These are phyloP conservation scores for Marasmius fiardii DNA, from an alignment of 1,284 basidiomycete species.

Conservation along the genomic window DNA sequence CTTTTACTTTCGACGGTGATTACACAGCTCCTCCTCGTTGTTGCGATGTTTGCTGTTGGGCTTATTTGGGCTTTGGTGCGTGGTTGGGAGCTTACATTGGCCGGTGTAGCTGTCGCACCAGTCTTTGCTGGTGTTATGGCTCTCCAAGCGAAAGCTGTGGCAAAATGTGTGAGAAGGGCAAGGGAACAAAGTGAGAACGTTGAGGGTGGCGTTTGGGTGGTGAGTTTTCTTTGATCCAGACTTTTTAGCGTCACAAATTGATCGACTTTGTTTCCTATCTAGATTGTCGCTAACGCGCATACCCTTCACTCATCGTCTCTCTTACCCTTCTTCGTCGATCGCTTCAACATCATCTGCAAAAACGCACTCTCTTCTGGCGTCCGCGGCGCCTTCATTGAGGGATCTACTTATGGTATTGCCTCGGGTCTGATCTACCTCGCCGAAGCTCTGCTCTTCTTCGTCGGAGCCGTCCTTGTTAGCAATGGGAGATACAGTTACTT, in stretches of 20 bases:
- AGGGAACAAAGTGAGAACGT: constrained; percentile 83
- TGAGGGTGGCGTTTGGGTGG: constrained; percentile 73
- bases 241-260: constrained; percentile 8
- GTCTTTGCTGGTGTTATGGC: constrained; percentile 78
- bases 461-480: constrained; percentile 81
- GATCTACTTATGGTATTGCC: constrained; percentile 79
- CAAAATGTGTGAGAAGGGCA: constrained; percentile 68
- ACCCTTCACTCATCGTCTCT: constrained; percentile 91
- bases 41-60: constrained; percentile 80
- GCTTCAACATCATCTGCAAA: constrained; percentile 64
- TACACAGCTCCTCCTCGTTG: constrained; percentile 70
- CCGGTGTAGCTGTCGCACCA: constrained; percentile 85
- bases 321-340: constrained; percentile 66
- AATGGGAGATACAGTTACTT: constrained; percentile 82
- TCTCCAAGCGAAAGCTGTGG: constrained; percentile 68
- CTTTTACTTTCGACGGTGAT: constrained; percentile 75
- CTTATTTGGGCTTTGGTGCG: constrained; percentile 84
- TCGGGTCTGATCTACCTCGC: constrained; percentile 84
- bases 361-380: constrained; percentile 69
- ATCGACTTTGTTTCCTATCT: constrained; percentile 25
- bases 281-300: constrained; percentile 84
- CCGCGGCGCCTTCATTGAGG: constrained; percentile 78
- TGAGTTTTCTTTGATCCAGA: constrained; percentile 24
- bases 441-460: constrained; percentile 88
- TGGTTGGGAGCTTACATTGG: constrained; percentile 94